phyloP scores from a whole-genome alignment of 148 eudicot genomes.

The Rhododendron williamsianum region DNA sequence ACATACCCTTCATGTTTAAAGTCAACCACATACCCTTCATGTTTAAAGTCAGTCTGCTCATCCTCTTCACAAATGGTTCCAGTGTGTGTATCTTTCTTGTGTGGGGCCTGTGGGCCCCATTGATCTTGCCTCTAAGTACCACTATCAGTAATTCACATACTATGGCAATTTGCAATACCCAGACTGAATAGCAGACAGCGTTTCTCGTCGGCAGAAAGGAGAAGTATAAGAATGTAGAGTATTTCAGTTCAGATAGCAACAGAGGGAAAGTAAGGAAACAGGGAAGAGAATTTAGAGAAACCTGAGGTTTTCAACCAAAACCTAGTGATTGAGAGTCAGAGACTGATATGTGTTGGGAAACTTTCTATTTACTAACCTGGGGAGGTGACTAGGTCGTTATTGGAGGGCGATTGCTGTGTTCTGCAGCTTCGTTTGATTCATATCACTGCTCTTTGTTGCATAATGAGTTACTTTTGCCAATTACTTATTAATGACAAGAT shows the following conservation, averaged over 20 bases:
- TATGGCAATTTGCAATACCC: neutral
- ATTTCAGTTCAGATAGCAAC: neutral
- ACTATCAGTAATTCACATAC: neutral
- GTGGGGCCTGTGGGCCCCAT: neutral
- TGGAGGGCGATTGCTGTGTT: neutral
- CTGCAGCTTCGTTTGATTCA: neutral
- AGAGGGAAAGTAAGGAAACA: neutral
- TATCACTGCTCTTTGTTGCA: neutral
- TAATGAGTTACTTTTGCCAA: neutral
- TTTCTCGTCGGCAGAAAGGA: neutral
- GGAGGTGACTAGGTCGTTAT: neutral
- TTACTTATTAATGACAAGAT: neutral
- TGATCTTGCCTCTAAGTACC: neutral
- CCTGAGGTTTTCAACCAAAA: neutral
- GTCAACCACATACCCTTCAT: neutral
- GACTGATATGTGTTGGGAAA: neutral
- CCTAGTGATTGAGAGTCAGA: neutral
- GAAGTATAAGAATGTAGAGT: neutral
- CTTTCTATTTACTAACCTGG: neutral
- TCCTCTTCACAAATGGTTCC: neutral
- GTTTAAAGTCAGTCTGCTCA: neutral
- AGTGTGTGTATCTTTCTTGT: neutral
- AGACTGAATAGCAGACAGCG: neutral
- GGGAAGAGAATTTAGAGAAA: neutral
- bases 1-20: neutral